phyloP scores from a whole-genome alignment of 176 grass and related monocot species.

The Zea mays region DNA sequence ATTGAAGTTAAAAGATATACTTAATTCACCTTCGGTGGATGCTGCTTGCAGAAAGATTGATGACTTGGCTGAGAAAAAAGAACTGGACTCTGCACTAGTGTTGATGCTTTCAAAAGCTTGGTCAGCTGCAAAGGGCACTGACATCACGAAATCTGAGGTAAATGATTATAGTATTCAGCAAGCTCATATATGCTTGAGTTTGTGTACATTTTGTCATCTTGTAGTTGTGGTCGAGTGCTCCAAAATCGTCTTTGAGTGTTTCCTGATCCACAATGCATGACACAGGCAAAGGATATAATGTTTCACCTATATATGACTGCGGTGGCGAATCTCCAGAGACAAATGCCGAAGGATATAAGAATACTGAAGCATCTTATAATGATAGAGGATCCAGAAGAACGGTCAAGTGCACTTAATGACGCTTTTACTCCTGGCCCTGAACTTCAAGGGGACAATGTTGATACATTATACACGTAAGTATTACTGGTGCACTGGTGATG shows the following conservation, averaged over 20 bases:
- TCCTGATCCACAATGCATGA: slow-evolving; percentile 17
- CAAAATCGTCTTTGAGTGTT: background rate
- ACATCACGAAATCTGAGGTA: slow-evolving; percentile 84
- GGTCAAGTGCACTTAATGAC: slow-evolving; percentile 57
- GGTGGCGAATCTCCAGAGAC: slow-evolving; percentile 71
- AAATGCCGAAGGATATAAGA: slow-evolving; percentile 89
- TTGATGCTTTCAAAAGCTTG: slow-evolving; percentile 84
- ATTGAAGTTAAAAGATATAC: slow-evolving; percentile 80
- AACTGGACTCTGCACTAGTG: slow-evolving; percentile 69
- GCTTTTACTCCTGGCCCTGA: slow-evolving; percentile 82
- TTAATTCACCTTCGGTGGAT: slow-evolving; percentile 67
- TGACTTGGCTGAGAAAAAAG: slow-evolving; percentile 82
- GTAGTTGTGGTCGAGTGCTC: background rate
- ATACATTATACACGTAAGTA: slow-evolving; percentile 79
- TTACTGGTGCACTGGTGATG: background rate
- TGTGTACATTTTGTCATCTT: background rate
- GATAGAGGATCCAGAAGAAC: slow-evolving; percentile 70
- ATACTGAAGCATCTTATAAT: slow-evolving; percentile 82
- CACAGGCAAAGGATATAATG: slow-evolving; percentile 73
- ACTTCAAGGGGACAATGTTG: slow-evolving; percentile 66
- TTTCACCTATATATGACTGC: slow-evolving; percentile 82
- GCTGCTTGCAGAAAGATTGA: slow-evolving; percentile 84
- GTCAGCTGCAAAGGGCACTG: slow-evolving; percentile 82
- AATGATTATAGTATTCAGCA: slow-evolving; percentile 12
- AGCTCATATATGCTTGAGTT: background rate